phyloP scores from a whole-genome alignment of 179 eudicot species.

The Heliamphora pulchella region DNA sequence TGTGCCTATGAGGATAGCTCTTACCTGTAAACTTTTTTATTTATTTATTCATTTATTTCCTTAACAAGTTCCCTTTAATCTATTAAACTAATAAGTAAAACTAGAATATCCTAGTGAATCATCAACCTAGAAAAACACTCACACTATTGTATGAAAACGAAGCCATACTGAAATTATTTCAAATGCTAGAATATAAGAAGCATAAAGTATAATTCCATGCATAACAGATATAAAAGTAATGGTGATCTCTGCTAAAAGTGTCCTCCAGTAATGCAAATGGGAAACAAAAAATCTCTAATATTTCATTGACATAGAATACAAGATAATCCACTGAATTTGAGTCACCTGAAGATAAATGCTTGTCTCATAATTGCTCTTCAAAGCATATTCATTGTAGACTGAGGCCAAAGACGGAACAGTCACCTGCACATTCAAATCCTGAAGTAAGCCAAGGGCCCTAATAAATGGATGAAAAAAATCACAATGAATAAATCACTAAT shows the following conservation, averaged over 20 bases:
- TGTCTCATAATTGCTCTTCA: slow-evolving; percentile 97
- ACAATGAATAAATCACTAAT: not conserved
- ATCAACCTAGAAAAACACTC: not conserved
- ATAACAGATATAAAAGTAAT: not conserved
- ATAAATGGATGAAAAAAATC: not conserved
- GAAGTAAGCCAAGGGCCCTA: slow-evolving; percentile 13
- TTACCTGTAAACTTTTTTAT: not conserved
- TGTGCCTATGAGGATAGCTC: not conserved
- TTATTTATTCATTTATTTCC: no score
- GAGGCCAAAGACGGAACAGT: slow-evolving; percentile 97
- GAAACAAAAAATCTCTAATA: not conserved
- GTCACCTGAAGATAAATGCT: slow-evolving; percentile 98
- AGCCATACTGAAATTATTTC: not conserved
- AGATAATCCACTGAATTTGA: not conserved
- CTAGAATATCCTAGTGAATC: not conserved
- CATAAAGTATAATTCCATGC: not conserved
- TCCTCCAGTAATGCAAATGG: not conserved
- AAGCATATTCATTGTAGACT: slow-evolving; percentile 92
- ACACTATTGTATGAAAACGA: not conserved
- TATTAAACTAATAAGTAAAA: not conserved
- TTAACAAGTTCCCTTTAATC: not conserved
- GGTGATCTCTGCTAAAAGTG: not conserved
- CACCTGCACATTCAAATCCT: slow-evolving; percentile 45
- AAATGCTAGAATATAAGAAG: not conserved
- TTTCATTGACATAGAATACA: slow-evolving; percentile 4